Evolutionary conservation across 108 stramenopile species (phyloP).

Genomic region (Aurantiochytrium sp.): DNA sequence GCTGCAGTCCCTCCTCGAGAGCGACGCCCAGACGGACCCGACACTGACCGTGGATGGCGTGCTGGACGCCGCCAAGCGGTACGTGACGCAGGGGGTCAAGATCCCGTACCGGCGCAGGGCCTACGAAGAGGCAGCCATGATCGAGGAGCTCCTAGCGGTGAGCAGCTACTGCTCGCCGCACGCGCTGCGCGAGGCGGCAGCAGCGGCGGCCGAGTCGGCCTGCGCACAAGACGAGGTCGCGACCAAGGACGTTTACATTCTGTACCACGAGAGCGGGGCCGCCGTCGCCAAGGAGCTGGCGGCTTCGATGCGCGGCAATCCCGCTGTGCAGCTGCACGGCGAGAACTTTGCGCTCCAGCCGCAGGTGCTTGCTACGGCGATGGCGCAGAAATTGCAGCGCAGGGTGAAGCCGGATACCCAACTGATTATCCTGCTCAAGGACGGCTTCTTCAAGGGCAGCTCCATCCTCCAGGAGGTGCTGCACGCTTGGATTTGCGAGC

Average conservation of each 20-base stretch:
- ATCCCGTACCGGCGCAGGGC: not conserved
- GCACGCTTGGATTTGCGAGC: not conserved
- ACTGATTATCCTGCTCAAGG: not conserved
- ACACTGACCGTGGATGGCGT: not conserved
- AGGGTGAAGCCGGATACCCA: not conserved
- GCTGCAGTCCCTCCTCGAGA: not conserved
- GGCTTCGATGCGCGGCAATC: not conserved
- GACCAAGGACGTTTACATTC: not conserved
- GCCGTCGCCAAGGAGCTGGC: not conserved
- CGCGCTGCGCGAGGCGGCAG: not conserved
- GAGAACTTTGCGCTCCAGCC: not conserved
- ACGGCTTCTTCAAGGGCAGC: not conserved
- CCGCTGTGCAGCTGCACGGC: not conserved
- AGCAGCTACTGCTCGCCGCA: not conserved
- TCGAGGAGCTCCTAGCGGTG: not conserved
- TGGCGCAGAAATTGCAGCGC: not conserved
- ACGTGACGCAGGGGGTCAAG: not conserved
- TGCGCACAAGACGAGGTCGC: not conserved
- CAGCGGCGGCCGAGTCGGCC: not conserved
- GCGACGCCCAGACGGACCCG: not conserved
- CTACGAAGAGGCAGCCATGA: not conserved
- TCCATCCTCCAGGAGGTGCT: not conserved
- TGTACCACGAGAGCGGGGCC: not conserved
- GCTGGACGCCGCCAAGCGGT: not conserved
- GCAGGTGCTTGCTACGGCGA: not conserved